Percentiles rank a stretch among this genome's conserved stretches.
phyloP scores from a whole-genome alignment of 2,329 filamentous ascomycete species.

The Coccinonectria pachysandricola region DNA sequence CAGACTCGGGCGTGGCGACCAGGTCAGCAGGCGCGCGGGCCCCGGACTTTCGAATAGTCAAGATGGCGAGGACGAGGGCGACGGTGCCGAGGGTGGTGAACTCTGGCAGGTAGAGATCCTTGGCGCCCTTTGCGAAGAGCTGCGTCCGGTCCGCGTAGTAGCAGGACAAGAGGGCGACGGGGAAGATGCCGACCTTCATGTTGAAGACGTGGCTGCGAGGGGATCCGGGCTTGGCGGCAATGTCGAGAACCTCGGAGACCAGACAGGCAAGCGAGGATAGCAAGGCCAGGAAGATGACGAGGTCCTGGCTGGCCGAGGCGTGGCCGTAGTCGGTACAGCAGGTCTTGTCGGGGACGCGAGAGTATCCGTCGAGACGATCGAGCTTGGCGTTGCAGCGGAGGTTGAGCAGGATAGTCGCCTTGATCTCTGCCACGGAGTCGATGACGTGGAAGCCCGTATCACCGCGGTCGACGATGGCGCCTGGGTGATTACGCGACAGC shows the following conservation, averaged over 20 bases:
- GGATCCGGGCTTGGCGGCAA: conserved; percentile 7
- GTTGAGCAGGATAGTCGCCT: conserved; percentile 38
- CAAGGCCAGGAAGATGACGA: conserved; percentile 11
- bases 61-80: neutral
- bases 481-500: conserved; percentile 10
- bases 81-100: conserved; percentile 8
- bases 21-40: neutral
- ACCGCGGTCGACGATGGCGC: conserved; percentile 12
- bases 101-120: conserved; percentile 11
- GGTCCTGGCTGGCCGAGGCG: conserved; percentile 12
- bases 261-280: conserved; percentile 12
- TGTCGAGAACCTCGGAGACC: conserved; percentile 7
- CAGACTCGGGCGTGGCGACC: conserved; percentile 1
- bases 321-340: conserved; percentile 40
- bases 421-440: conserved; percentile 20
- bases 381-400: conserved; percentile 38
- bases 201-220: conserved; percentile 9
- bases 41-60: neutral
- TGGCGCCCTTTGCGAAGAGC: conserved; percentile 17
- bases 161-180: conserved; percentile 17
- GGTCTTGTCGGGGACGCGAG: conserved; percentile 37
- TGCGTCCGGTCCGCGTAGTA: conserved; percentile 20
- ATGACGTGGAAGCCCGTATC: conserved; percentile 23
- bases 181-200: conserved; percentile 17
- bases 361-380: conserved; percentile 23